phyloP scores from a whole-genome alignment of 345 rosid species.

The Lepidium didymum region DNA sequence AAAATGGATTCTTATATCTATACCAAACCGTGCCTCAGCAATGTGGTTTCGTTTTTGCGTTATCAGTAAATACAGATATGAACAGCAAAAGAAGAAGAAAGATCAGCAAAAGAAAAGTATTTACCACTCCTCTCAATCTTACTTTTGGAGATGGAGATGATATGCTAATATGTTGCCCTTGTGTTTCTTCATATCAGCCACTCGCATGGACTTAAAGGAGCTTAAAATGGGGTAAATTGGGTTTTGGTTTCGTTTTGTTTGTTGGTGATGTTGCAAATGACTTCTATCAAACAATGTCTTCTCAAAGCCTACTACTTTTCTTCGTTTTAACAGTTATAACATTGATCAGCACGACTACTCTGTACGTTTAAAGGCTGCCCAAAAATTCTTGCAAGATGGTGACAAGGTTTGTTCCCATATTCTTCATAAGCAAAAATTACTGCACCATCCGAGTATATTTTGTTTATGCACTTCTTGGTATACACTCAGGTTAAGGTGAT shows the following conservation, averaged over 20 bases:
- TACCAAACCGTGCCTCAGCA: background rate
- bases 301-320: background rate
- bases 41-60: background rate
- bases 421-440: background rate
- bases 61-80: constrained; percentile 74
- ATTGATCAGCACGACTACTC: constrained; percentile 91
- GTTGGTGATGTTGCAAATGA: background rate
- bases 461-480: constrained; percentile 7
- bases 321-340: constrained; percentile 52
- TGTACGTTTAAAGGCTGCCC: constrained; percentile 81
- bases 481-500: constrained; percentile 76
- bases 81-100: constrained; percentile 76
- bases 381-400: constrained; percentile 79
- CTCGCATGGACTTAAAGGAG: constrained; percentile 75
- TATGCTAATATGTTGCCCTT: background rate
- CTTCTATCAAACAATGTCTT: background rate
- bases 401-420: constrained; percentile 65
- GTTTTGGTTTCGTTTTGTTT: background rate
- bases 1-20: constrained; percentile 3
- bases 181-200: constrained; percentile 37
- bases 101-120: constrained; percentile 85
- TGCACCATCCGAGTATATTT: background rate
- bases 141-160: constrained; percentile 17
- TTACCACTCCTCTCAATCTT: constrained; percentile 24
- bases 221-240: constrained; percentile 79